phyloP scores from a whole-genome alignment of 192 early-diverging fungal species.

The Coemansia sp. region DNA sequence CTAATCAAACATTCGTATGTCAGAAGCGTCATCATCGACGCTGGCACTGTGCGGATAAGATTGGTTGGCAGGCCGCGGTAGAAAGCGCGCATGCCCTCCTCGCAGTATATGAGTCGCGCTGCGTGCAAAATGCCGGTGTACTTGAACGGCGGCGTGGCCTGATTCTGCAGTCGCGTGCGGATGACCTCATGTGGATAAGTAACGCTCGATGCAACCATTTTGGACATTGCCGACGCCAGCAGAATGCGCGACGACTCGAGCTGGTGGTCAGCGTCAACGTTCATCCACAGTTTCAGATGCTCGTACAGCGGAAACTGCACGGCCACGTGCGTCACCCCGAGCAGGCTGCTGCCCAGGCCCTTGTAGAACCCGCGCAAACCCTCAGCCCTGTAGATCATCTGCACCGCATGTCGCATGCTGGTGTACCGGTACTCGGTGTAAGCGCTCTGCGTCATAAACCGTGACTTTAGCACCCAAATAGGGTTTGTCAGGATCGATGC shows the following conservation, averaged over 20 bases:
- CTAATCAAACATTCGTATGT: constrained; percentile 86
- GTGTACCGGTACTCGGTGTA: constrained; percentile 76
- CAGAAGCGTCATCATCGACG: constrained; percentile 79
- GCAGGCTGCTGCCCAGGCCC: constrained; percentile 83
- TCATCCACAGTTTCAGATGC: constrained; percentile 61
- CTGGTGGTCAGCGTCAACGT: constrained; percentile 18
- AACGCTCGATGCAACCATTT: constrained; percentile 81
- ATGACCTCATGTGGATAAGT: constrained; percentile 98
- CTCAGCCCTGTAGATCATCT: constrained; percentile 70
- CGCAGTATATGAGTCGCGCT: constrained; percentile 62
- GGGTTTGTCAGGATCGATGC: constrained; percentile 82
- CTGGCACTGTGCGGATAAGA: constrained; percentile 85
- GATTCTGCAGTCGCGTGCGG: constrained; percentile 90
- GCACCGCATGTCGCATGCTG: constrained; percentile 77
- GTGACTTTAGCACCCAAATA: constrained; percentile 88
- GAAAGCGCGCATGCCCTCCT: constrained; percentile 80
- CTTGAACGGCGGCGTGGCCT: constrained; percentile 64
- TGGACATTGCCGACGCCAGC: constrained; percentile 76
- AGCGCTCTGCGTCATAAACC: constrained; percentile 82
- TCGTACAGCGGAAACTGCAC: constrained; percentile 98
- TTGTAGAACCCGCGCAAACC: constrained; percentile 86
- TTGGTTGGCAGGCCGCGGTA: constrained; percentile 87
- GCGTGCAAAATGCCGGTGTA: constrained; percentile 86
- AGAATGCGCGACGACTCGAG: constrained; percentile 61
- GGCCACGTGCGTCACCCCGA: constrained; percentile 90